Conservation (phyloP, 202 grass and related monocot genomes). For the Thinopyrum obtusiflorum region DNA sequence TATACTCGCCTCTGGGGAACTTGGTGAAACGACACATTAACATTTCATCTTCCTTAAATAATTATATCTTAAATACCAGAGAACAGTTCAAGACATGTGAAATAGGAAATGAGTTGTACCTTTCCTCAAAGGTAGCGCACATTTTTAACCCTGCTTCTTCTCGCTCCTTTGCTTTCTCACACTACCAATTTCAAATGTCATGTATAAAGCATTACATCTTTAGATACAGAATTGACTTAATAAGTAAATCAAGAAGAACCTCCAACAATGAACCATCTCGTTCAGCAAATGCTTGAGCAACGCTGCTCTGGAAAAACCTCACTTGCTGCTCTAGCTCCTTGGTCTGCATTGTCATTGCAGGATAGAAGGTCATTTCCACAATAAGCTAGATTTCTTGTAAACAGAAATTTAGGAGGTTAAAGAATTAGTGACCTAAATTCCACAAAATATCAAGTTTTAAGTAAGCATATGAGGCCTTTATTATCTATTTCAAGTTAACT, state of each 20-base stretch:
- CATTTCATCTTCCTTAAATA: not conserved
- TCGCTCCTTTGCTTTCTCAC: constrained; percentile 83
- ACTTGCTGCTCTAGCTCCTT: constrained; percentile 95
- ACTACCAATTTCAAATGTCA: constrained; percentile 52
- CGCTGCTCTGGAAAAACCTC: constrained; percentile 92
- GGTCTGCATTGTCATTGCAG: constrained; percentile 59
- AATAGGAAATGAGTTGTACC: constrained; percentile 37
- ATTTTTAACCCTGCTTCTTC: constrained; percentile 68
- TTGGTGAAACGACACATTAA: not conserved
- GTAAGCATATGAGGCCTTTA: not conserved
- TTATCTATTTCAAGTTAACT: not conserved
- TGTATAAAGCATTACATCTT: constrained; percentile 9
- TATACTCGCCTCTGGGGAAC: not conserved
- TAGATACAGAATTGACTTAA: constrained; percentile 35
- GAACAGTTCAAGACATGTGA: constrained; percentile 12
- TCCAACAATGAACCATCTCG: constrained; percentile 86
- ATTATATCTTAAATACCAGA: not conserved
- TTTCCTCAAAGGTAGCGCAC: constrained; percentile 62
- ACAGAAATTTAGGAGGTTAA: constrained; percentile 17
- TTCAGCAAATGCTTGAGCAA: constrained; percentile 91
- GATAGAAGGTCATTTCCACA: constrained; percentile 13
- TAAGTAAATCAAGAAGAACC: constrained; percentile 47
- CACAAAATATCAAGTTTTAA: constrained; percentile 7
- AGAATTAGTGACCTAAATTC: not conserved
- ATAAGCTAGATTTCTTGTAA: not conserved